Evolutionary conservation across 345 rosid genomes (phyloP), one percentile per base, ranked within the genome.

Genomic region (Aethionema arabicum): DNA sequence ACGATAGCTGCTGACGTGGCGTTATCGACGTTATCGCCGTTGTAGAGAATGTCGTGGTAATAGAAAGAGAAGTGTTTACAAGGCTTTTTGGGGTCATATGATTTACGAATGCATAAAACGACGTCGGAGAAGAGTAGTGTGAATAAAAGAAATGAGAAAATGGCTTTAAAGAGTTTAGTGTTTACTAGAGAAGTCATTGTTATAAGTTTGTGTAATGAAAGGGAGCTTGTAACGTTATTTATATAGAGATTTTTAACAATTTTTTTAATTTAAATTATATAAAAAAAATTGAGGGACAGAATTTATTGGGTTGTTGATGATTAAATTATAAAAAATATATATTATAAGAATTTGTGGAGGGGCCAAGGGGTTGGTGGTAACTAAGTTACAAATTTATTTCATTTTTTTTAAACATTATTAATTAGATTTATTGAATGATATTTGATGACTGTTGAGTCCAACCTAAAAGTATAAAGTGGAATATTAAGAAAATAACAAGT

Each of bases 41-140:
- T 64, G 35, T 79, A 79, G 36, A 83, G 78, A 59, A 76, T 75
- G 59, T 85, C 88, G 45, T 83, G 95, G 72, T 57, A 73, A 63
- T 85, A 83, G 52, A 86, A 79, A 0, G 76, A 57, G 35, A 86
- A 49, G 0, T 61, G 68, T 53, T 84, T 82, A 83, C 87, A 81
- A 0, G 93, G 87, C 16, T 77, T 80, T 35, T 21, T 38, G 9
- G 29, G 36, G 4, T 77, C 72, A 1, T 53, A 2, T 30, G 55
- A 37, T 16, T 59, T 67, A 14, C 54, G 72, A 7, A 16, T 27
- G 4, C 79, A 63, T 5, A 43, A 69, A 60, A 51, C 75, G 2
- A 76, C 60, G n/a, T 70, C 68, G 5, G 77, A 63, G 11, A 67
- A 52, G 2, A 74, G 50, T 5, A 75, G 33, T 59, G 54, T 53